Percentiles rank a stretch among this genome's conserved stretches.
Evolutionary conservation across 192 early-diverging fungal genomes (phyloP).

Genomic region (Allomyces macrogynus): DNA sequence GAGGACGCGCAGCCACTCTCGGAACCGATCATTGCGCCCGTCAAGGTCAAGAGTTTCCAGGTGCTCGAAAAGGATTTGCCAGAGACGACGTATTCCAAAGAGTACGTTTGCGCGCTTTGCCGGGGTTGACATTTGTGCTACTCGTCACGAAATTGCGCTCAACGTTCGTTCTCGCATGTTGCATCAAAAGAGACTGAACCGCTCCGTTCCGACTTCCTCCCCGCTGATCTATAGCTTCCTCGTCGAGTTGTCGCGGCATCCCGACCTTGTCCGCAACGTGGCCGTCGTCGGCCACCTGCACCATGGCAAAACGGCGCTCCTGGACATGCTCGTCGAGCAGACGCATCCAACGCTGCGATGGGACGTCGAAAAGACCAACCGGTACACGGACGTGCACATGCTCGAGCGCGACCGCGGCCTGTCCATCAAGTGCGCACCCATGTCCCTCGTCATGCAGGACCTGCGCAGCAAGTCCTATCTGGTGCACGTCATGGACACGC

Average conservation of each 20-base stretch:
- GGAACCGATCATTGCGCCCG: conserved; percentile 82
- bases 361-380: conserved; percentile 12
- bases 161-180: too few species aligned
- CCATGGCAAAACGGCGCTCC: conserved; percentile 88
- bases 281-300: conserved; percentile 85
- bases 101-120: conserved; percentile 23
- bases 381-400: conserved; percentile 84
- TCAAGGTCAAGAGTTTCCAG: conserved; percentile 69
- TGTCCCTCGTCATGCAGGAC: conserved; percentile 75
- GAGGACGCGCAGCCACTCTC: conserved; percentile 92
- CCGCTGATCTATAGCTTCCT: conserved; percentile 25
- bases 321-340: conserved; percentile 77
- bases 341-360: conserved; percentile 41
- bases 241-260: conserved; percentile 58
- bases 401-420: conserved; percentile 76
- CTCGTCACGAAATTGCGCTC: too few species aligned
- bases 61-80: conserved; percentile 69
- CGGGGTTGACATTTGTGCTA: neutral
- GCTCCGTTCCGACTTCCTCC: too few species aligned
- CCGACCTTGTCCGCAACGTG: conserved; percentile 68
- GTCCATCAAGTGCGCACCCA: conserved; percentile 82
- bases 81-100: conserved; percentile 65
- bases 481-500: conserved; percentile 82
- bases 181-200: too few species aligned
- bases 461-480: conserved; percentile 67